Evolutionary conservation across 2,329 filamentous ascomycete genomes (phyloP), one percentile per base, ranked within the genome.

Genomic region (Sphaerostilbella broomeana): DNA sequence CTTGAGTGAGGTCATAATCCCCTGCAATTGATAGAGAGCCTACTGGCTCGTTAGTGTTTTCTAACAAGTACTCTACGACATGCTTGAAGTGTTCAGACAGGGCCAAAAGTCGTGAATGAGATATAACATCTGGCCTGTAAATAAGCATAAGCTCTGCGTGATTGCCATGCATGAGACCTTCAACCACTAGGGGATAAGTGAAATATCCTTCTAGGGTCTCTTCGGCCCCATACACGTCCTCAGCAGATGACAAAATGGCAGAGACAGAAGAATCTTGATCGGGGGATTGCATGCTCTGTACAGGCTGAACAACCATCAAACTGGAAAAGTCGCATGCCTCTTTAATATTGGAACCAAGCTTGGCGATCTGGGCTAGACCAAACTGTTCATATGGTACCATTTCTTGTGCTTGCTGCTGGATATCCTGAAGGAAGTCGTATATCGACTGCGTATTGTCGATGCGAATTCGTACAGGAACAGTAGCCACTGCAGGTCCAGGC

Each of bases 391-490:
- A 25, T 7, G 33, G 21, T 12, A 41, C 37, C 32, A 37, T 41
- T 5, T 41, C 8, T 0, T 46, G 35, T 2, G 49, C 47, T 9
- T 48, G 40, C 9, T 27, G 31, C 20, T 48, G 47, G 4, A 51
- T 33, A 19, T 17, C 30, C n/a, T 38, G 31, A 2, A 51, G 33
- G 12, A 42, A 49, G 15, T 45, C 34, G 18, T 15, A 10, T 4
- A 39, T 32, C 6, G 37, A 31, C 20, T 47, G 45, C n/a, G 26
- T 9, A 3, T 13, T 18, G 10, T 47, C 29, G 11, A 50, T 12
- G 9, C 31, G 38, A n/a, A 47, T 20, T 5, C 48, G 43, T 2
- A 47, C 36, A 11, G 48, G 47, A 16, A 50, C 20, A 7, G 45
- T 49, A 3, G 40, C 40, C 4, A 51, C 42, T 6, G 42, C 35